Evolutionary conservation across 1,139 yeast species (phyloP), one percentile per base, ranked within the genome.

Genomic region (Candida frijolesensis): DNA sequence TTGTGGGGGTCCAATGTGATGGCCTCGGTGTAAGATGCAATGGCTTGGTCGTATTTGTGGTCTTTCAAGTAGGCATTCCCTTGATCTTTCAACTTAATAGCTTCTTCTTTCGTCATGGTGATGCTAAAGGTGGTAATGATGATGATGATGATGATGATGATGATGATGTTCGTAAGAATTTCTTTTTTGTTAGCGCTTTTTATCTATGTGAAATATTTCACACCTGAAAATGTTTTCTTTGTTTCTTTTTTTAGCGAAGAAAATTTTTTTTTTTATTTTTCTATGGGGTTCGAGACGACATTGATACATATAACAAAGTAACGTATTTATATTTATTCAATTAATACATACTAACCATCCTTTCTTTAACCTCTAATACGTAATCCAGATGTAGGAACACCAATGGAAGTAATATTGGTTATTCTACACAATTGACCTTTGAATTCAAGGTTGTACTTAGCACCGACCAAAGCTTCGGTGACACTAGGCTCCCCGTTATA

Each of bases 361-460:
- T 32, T 22, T 16, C n/a, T 11, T 47, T 47, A 49, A 38, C 40
- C 49, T 57, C 66, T 67, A 46, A 84, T 77, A 58, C 95, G 84
- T 62, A 92, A 80, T 19, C 99, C 99, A 29, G 97, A 87, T n/a
- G 96, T 96, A 27, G 95, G 89, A n/a, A 91, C 90, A 25, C 99
- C 99, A 56, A 95, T 84, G 49, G 80, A 74, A 7, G 97, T 87
- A 56, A 95, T 77, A 44, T 78, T 71, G 6, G 97, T 89, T 55
- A 95, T 84, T 50, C 72, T 75, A 71, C 97, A 94, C 42, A 90
- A 63, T 58, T 81, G 80, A 46, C 97, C 98, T 75, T 87, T 85
- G 64, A 84, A 87, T 51, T 82, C 78, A 6, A 84, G 78, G 60
- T 87, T 89, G 66, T 94, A 95, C 64, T 82, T 85, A 49, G 98